Conservation (phyloP, 768 basidiomycete species). For the Hericium coralloides region DNA sequence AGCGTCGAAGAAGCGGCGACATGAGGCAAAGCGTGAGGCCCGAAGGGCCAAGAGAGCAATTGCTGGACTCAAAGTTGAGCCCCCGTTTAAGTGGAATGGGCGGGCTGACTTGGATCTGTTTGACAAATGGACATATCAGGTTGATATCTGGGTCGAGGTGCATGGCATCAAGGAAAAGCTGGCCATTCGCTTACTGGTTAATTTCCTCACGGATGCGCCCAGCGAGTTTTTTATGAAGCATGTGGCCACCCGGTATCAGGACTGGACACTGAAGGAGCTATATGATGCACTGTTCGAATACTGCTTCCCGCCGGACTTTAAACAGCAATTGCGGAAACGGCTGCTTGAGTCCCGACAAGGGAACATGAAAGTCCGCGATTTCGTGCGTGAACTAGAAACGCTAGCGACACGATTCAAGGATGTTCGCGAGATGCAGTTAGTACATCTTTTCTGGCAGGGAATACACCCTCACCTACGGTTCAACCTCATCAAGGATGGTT, state of each 20-base stretch:
- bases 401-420: slow-evolving; percentile 12
- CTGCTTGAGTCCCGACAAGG: slow-evolving; percentile 3
- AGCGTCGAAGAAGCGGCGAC: too few species aligned
- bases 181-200: too few species aligned
- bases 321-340: not conserved
- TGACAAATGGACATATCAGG: too few species aligned
- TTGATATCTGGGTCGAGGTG: too few species aligned
- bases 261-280: slow-evolving; percentile 10
- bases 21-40: too few species aligned
- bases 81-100: too few species aligned
- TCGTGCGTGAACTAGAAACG: slow-evolving; percentile 15
- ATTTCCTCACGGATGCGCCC: slow-evolving; percentile 15
- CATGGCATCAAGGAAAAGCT: too few species aligned
- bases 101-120: too few species aligned
- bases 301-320: slow-evolving; percentile 17
- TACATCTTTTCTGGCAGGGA: slow-evolving; percentile 7
- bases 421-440: slow-evolving; percentile 6
- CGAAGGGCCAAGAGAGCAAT: too few species aligned
- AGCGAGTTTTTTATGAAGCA: slow-evolving; percentile 19
- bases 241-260: slow-evolving; percentile 5
- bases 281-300: slow-evolving; percentile 16
- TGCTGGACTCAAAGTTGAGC: too few species aligned
- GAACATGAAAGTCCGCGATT: slow-evolving; percentile 6
- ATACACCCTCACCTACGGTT: slow-evolving; percentile 11
- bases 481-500: slow-evolving; percentile 14